These are phyloP conservation scores for Heliamphora pulchella DNA, from an alignment of 179 eudicot species.

Conservation along the genomic window DNA sequence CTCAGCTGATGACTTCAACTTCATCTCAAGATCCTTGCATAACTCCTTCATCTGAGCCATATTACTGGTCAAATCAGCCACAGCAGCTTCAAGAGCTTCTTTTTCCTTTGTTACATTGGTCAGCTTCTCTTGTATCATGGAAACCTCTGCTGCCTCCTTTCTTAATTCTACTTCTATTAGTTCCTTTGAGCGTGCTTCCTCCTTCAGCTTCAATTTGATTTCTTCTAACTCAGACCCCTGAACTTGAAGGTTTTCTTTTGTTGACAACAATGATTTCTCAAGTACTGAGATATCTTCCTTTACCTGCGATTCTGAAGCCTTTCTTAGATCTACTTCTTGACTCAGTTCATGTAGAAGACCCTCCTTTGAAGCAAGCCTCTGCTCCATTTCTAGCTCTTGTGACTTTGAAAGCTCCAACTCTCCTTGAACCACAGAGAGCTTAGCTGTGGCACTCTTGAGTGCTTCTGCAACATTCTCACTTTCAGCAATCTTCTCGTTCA, in stretches of 20 bases:
- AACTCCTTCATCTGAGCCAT: constrained; percentile 33
- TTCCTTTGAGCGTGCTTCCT: constrained; percentile 39
- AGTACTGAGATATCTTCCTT: constrained; percentile 36
- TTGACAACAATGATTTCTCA: constrained; percentile 34
- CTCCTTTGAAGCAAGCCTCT: constrained; percentile 36
- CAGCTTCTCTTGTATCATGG: constrained; percentile 31
- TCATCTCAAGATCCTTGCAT: constrained; percentile 42
- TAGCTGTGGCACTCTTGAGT: constrained; percentile 26
- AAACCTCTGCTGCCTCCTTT: constrained; percentile 25
- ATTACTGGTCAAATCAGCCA: constrained; percentile 34
- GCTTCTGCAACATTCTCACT: constrained; percentile 48
- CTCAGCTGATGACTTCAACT: constrained; percentile 46
- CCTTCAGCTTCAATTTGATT: constrained; percentile 33
- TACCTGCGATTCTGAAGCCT: constrained; percentile 41
- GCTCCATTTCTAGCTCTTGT: constrained; percentile 24
- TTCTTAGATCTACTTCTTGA: constrained; percentile 39
- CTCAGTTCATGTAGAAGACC: constrained; percentile 26
- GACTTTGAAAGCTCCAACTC: constrained; percentile 37
- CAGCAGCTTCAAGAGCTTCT: constrained; percentile 34
- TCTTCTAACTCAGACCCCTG: constrained; percentile 44
- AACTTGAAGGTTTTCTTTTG: constrained; percentile 38
- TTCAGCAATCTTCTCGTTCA: constrained; percentile 51
- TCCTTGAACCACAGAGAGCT: constrained; percentile 33
- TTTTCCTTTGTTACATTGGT: constrained; percentile 30
- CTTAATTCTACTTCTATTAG: constrained; percentile 22